phyloP scores from a whole-genome alignment of 1,139 yeast genomes.

The Pneumocystis carinii region DNA sequence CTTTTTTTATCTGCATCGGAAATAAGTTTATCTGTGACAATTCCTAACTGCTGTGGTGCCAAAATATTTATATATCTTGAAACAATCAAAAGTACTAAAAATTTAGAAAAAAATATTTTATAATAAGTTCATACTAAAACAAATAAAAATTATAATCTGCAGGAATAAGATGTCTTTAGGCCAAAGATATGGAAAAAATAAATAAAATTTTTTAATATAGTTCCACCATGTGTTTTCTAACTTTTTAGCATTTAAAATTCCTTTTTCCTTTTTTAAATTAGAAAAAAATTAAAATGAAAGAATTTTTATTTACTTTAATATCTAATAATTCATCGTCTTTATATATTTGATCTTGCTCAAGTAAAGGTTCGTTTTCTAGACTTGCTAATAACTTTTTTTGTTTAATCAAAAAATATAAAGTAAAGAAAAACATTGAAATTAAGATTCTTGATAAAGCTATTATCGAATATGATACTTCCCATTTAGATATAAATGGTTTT shows the following conservation, averaged over 20 bases:
- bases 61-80: neutral
- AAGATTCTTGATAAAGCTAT: neutral
- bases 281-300: neutral
- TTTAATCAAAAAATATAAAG: neutral
- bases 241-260: neutral
- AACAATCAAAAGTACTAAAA: neutral
- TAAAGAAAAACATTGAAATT: neutral
- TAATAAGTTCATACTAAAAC: neutral
- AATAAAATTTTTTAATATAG: neutral
- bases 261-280: neutral
- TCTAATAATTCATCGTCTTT: neutral
- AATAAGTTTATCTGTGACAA: neutral
- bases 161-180: neutral
- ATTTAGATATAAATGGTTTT: neutral
- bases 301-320: neutral
- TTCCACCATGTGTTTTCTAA: neutral
- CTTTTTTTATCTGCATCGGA: neutral
- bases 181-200: constrained; percentile 2
- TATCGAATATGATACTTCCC: neutral
- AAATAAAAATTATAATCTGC: neutral
- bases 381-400: neutral
- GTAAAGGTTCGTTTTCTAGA: neutral
- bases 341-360: neutral
- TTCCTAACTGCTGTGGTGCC: neutral
- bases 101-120: neutral